These are phyloP conservation scores for Fraxinus paxiana DNA, from an alignment of 305 asterid species.

Conservation along the genomic window DNA sequence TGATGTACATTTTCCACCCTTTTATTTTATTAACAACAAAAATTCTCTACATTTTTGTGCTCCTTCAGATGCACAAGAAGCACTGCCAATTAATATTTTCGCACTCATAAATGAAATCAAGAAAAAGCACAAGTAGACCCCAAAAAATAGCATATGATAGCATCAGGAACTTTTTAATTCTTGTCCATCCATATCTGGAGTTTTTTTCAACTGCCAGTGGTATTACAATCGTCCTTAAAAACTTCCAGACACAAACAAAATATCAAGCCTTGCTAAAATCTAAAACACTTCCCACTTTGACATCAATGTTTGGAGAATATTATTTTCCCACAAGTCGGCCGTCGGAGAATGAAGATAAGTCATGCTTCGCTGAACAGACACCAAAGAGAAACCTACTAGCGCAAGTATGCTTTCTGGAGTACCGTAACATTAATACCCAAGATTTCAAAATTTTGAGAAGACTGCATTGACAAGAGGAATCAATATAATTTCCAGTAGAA, in stretches of 20 bases:
- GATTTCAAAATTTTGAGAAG: neutral
- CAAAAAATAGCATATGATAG: neutral
- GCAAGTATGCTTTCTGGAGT: neutral
- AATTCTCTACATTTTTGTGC: slow-evolving; percentile 1
- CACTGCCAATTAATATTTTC: neutral
- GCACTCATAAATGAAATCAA: neutral
- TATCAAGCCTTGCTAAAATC: neutral
- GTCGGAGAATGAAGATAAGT: neutral
- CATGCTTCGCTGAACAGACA: neutral
- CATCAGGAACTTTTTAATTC: neutral
- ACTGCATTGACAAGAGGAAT: neutral
- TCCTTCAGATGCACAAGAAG: slow-evolving; percentile 7
- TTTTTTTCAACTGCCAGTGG: neutral
- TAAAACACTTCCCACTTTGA: neutral
- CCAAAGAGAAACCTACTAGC: neutral
- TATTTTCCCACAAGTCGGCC: neutral
- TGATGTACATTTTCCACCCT: neutral
- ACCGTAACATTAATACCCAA: neutral
- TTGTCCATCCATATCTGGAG: neutral
- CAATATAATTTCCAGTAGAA: neutral
- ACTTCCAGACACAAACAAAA: neutral
- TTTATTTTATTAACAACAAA: neutral
- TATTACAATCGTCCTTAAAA: neutral
- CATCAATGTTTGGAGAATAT: neutral
- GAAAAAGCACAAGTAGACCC: neutral